phyloP scores from a whole-genome alignment of 176 grass and related monocot species.

The Canna indica region DNA sequence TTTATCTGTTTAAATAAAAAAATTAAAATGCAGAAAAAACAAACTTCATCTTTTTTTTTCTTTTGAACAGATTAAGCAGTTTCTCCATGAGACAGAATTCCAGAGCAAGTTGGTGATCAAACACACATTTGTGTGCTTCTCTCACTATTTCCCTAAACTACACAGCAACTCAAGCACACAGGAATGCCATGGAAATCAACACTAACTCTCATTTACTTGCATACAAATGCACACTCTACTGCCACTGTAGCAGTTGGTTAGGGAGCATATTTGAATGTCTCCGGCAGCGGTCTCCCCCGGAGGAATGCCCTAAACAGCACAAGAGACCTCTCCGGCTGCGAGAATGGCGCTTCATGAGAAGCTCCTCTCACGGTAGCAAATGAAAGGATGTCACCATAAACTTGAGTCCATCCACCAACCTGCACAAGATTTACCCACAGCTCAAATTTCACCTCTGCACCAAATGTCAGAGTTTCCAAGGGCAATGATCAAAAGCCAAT shows the following conservation, averaged over 20 bases:
- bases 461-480: not conserved
- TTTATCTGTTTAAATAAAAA: too few relatives aligned
- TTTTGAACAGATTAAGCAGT: not conserved
- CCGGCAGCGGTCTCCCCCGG: constrained; percentile 56
- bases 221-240: not conserved
- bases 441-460: too few relatives aligned
- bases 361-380: constrained; percentile 93
- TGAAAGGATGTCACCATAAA: constrained; percentile 58
- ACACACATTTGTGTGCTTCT: not conserved
- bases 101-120: not conserved
- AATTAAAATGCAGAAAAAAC: not conserved
- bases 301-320: constrained; percentile 85
- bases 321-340: constrained; percentile 85
- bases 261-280: constrained; percentile 38
- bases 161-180: not conserved
- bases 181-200: not conserved
- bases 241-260: not conserved
- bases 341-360: constrained; percentile 95
- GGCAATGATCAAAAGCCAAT: not conserved
- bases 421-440: constrained; percentile 14
- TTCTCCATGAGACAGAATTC: too few relatives aligned
- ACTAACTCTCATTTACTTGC: not conserved
- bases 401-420: constrained; percentile 97
- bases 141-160: not conserved
- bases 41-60: not conserved